A percentile compares a stretch with the other conserved stretches of the same genome.
Evolutionary conservation across 2,329 filamentous ascomycete genomes (phyloP).

Genomic region (Stemphylium vesicarium): DNA sequence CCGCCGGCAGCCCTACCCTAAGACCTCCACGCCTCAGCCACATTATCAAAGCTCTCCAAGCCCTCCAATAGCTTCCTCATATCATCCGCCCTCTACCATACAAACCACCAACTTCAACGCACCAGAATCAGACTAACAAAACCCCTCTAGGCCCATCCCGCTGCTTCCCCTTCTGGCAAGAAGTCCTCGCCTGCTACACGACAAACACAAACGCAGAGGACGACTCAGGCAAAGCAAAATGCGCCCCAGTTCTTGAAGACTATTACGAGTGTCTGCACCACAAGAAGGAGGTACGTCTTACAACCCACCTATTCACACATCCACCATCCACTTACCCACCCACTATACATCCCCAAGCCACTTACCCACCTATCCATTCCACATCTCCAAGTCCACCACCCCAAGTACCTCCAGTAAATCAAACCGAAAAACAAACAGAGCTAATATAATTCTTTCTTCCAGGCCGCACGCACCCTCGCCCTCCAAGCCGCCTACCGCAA

Average conservation of each 20-base stretch:
- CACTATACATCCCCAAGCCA: no score
- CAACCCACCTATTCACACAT: background rate
- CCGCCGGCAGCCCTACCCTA: background rate
- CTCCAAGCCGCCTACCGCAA: constrained; percentile 87
- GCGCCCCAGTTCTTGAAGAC: constrained; percentile 83
- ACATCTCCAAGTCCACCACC: no score
- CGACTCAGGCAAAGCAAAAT: constrained; percentile 84
- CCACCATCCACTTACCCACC: background rate
- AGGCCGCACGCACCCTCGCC: constrained; percentile 79
- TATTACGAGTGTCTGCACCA: constrained; percentile 99
- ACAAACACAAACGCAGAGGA: constrained; percentile 86
- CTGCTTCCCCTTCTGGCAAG: constrained; percentile 99
- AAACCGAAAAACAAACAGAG: no score
- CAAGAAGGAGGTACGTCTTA: constrained; percentile 85
- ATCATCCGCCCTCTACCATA: background rate
- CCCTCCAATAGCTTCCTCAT: background rate
- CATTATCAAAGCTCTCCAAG: background rate
- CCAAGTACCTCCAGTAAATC: no score
- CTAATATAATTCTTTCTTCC: background rate
- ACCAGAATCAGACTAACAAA: background rate
- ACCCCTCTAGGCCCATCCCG: constrained; percentile 66
- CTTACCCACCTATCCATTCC: no score
- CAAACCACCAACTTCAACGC: no score
- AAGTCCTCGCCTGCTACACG: constrained; percentile 97
- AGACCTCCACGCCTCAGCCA: background rate